phyloP scores from a whole-genome alignment of 2,329 filamentous ascomycete genomes.

The Epichloe baconii region DNA sequence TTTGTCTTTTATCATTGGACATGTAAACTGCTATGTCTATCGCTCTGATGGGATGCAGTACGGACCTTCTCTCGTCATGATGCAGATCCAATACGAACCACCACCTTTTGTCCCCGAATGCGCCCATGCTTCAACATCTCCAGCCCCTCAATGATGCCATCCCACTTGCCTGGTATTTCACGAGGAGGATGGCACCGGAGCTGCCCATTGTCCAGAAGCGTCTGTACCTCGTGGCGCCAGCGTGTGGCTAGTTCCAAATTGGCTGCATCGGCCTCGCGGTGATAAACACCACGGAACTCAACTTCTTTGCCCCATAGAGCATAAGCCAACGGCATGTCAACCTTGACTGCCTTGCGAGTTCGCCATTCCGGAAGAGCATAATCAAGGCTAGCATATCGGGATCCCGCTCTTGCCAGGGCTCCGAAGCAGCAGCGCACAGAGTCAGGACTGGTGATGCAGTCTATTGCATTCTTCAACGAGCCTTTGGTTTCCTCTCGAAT shows the following conservation, averaged over 20 bases:
- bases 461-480: neutral
- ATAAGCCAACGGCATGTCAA: neutral
- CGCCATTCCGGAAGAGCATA: neutral
- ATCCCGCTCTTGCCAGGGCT: neutral
- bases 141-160: neutral
- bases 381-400: neutral
- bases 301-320: neutral
- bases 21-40: no score
- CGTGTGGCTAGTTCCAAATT: neutral
- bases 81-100: neutral
- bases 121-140: neutral
- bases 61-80: neutral
- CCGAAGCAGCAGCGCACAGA: neutral
- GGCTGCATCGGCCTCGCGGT: neutral
- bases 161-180: neutral
- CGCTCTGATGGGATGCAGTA: no score
- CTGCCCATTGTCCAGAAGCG: neutral
- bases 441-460: neutral
- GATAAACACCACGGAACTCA: neutral
- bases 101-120: neutral
- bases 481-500: neutral
- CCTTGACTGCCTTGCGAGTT: slow-evolving; percentile 46
- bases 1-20: no score
- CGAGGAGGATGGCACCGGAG: neutral
- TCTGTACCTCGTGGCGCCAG: neutral